Conservation (phyloP, 495 filamentous ascomycete species). For the Neurospora discreta region DNA sequence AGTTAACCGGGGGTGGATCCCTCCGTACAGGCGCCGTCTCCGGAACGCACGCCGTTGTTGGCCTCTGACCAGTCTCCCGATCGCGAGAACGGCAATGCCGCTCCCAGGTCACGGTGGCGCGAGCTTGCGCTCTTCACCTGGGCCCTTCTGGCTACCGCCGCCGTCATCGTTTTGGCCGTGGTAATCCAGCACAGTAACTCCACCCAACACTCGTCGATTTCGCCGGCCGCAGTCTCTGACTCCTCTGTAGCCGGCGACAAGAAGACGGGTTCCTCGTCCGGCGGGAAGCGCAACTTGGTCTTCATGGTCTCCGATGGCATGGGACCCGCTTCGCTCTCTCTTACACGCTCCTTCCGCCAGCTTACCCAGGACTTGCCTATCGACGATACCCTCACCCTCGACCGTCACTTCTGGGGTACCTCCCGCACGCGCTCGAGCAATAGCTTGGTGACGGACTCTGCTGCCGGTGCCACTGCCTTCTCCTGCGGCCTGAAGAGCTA, state of each 20-base stretch:
- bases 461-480: slow-evolving; percentile 92
- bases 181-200: slow-evolving; percentile 54
- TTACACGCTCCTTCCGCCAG: slow-evolving; percentile 80
- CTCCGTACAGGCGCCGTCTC: slow-evolving; percentile 1
- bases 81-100: slow-evolving; percentile 20
- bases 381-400: slow-evolving; percentile 64
- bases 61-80: slow-evolving; percentile 9
- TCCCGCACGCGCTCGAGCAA: slow-evolving; percentile 74
- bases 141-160: slow-evolving; percentile 78
- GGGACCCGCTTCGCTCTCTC: slow-evolving; percentile 79
- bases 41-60: slow-evolving; percentile 24
- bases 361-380: slow-evolving; percentile 50
- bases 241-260: slow-evolving; percentile 38
- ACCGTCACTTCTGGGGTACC: slow-evolving; percentile 78
- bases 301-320: slow-evolving; percentile 99
- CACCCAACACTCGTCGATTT: slow-evolving; percentile 12
- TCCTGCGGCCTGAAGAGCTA: slow-evolving; percentile 88
- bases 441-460: slow-evolving; percentile 84
- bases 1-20: not conserved
- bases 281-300: slow-evolving; percentile 82
- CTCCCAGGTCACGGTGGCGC: slow-evolving; percentile 18
- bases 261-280: slow-evolving; percentile 21
- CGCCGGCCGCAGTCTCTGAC: slow-evolving; percentile 59
- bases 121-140: slow-evolving; percentile 71
- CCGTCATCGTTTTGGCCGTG: slow-evolving; percentile 63